Conservation (phyloP, 2,329 filamentous ascomycete species). For the Cordyceps farinosa region DNA sequence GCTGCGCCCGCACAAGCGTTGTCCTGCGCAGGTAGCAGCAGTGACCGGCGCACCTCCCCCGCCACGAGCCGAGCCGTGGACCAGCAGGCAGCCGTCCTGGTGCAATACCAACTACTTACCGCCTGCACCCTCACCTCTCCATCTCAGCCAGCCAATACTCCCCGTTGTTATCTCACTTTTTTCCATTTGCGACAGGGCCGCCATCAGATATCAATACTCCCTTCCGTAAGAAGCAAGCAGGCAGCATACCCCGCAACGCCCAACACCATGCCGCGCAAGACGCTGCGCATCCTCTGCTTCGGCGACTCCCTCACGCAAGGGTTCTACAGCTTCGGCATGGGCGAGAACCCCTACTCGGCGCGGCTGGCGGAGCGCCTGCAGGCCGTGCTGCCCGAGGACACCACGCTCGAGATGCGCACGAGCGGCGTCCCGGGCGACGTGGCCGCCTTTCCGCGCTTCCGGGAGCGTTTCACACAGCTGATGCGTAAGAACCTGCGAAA, state of each 20-base stretch:
- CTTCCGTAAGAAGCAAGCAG: too few relatives aligned
- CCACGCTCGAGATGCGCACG: slow-evolving; percentile 42
- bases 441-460: slow-evolving; percentile 35
- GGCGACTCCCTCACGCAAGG: slow-evolving; percentile 63
- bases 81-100: not conserved
- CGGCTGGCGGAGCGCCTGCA: slow-evolving; percentile 46
- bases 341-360: slow-evolving; percentile 51
- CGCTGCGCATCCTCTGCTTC: slow-evolving; percentile 58
- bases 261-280: slow-evolving; percentile 28
- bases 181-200: too few relatives aligned
- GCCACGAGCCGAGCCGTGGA: not conserved
- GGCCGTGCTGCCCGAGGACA: slow-evolving; percentile 39
- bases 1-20: not conserved
- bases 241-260: not conserved
- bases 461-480: slow-evolving; percentile 30
- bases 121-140: not conserved
- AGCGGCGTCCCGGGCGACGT: slow-evolving; percentile 52
- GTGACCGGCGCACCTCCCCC: not conserved
- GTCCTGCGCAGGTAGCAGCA: not conserved
- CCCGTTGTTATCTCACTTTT: too few relatives aligned
- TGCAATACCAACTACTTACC: not conserved
- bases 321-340: slow-evolving; percentile 41
- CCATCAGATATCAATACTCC: too few relatives aligned
- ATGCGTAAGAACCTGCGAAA: slow-evolving; percentile 26
- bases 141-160: not conserved